These are phyloP conservation scores for Biscutella laevigata DNA, from an alignment of 441 rosid genomes.

Conservation along the genomic window DNA sequence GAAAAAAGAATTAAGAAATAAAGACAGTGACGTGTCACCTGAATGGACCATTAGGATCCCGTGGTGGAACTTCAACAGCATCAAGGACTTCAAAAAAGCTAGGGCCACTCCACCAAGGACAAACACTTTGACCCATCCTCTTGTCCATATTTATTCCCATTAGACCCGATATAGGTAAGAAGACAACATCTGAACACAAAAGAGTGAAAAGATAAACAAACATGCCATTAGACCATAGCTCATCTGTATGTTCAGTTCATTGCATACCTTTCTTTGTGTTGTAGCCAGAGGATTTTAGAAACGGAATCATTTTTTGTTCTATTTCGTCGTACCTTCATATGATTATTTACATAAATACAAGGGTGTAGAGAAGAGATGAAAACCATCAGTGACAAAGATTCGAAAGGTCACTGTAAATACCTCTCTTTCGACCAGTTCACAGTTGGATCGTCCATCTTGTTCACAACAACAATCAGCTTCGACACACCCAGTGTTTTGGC, in stretches of 20 bases:
- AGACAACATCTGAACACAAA: constrained; percentile 53
- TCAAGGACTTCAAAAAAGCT: constrained; percentile 89
- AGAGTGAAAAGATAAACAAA: constrained; percentile 4
- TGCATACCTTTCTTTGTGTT: constrained; percentile 78
- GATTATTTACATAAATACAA: constrained; percentile 4
- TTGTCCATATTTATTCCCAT: constrained; percentile 65
- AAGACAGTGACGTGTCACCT: constrained; percentile 37
- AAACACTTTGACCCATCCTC: constrained; percentile 47
- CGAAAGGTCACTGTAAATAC: constrained; percentile 21
- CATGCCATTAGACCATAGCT: not conserved
- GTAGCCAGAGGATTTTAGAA: constrained; percentile 75
- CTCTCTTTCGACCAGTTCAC: constrained; percentile 88
- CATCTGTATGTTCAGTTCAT: not conserved
- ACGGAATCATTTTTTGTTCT: constrained; percentile 70
- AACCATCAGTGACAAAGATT: not conserved
- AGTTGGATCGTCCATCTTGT: constrained; percentile 92
- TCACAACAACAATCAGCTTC: constrained; percentile 77
- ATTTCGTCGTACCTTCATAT: constrained; percentile 60
- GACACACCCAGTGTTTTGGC: constrained; percentile 96
- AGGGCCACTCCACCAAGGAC: constrained; percentile 90
- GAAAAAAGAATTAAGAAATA: not conserved
- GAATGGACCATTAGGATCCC: constrained; percentile 89
- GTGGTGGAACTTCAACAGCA: constrained; percentile 60
- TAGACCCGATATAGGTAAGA: constrained; percentile 89
- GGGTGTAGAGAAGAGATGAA: not conserved